Evolutionary conservation across 1,139 yeast genomes (phyloP).

Genomic region (Hansenula sp.): DNA sequence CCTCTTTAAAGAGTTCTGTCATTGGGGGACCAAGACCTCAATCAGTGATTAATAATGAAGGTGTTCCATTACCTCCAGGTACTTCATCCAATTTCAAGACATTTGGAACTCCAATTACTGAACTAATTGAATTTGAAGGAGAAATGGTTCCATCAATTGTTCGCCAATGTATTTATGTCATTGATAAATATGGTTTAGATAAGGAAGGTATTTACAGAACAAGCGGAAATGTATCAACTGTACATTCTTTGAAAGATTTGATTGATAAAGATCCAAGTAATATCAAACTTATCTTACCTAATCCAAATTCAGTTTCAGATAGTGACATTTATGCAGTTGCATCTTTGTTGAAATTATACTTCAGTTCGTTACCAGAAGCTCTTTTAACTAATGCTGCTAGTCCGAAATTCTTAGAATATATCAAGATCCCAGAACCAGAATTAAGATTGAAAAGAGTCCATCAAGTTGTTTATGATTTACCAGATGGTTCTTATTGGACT

Average conservation of each 20-base stretch:
- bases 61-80: conserved; percentile 32
- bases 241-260: conserved; percentile 64
- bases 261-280: conserved; percentile 79
- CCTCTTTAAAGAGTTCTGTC: conserved; percentile 24
- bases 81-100: conserved; percentile 45
- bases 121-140: conserved; percentile 73
- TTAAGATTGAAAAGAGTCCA: conserved; percentile 73
- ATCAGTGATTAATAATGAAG: conserved; percentile 22
- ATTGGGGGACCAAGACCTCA: conserved; percentile 42
- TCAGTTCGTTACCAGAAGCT: conserved; percentile 67
- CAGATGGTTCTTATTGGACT: conserved; percentile 94
- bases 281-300: conserved; percentile 48
- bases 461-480: conserved; percentile 80
- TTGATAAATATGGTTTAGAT: conserved; percentile 78
- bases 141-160: conserved; percentile 92
- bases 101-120: conserved; percentile 79
- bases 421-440: conserved; percentile 57
- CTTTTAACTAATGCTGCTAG: conserved; percentile 55
- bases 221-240: conserved; percentile 72
- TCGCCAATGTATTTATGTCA: conserved; percentile 79
- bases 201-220: conserved; percentile 88
- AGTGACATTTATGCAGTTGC: conserved; percentile 73
- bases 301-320: conserved; percentile 47
- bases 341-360: conserved; percentile 64
- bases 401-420: conserved; percentile 64